Base-by-base conservation (phyloP, 208 protist species). In the Leishmania arabica region DNA sequence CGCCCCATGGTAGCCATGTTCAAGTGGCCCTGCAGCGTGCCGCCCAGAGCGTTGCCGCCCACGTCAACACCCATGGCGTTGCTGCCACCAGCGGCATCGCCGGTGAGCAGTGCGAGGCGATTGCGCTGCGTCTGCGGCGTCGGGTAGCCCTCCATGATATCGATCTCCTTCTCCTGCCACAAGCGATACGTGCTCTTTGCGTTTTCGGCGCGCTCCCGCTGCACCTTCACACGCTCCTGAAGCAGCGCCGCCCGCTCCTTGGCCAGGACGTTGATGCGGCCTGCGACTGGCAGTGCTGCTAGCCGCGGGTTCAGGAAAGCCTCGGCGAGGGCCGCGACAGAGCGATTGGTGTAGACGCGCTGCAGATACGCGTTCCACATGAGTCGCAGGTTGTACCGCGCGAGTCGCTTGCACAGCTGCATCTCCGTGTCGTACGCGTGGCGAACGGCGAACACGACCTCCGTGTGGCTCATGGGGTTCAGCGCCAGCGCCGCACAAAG, bases 151-250 rank as follows among this genome's bases (percentile, higher is more conserved):
- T 82, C 78, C 73, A 79, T 79, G 58, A 97, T 90, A 72, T 98
- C 93, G 68, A 96, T 94, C 78, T 90, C 85, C 56, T 81, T 74
- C n/a, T 92, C 91, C 2, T 85, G 85, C 93, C 95, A 98, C 17
- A 98, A 73, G 13, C 91, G 88, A 82, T 96, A 97, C 31, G 95
- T 86, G 73, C 90, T 84, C 82, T 92, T 93, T 8, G 95, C 92
- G 58, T 96, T 98, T 54, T 95, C 92, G 15, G 82, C 64, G 27
- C 95, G 88, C 77, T 94, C 90, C 24, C 88, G 86, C 47, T 91
- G 89, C 0, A 95, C 71, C 34, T 68, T 69, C 34, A 85, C 82
- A 0, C 92, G 87, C 24, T 88, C 86, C 37, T 81, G 86, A 37
- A 87, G 73, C 27, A 95, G 76, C 42, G 75, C 84, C 2, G 87